phyloP scores from a whole-genome alignment of 2,329 filamentous ascomycete genomes.

The Aspergillus carbonarius region DNA sequence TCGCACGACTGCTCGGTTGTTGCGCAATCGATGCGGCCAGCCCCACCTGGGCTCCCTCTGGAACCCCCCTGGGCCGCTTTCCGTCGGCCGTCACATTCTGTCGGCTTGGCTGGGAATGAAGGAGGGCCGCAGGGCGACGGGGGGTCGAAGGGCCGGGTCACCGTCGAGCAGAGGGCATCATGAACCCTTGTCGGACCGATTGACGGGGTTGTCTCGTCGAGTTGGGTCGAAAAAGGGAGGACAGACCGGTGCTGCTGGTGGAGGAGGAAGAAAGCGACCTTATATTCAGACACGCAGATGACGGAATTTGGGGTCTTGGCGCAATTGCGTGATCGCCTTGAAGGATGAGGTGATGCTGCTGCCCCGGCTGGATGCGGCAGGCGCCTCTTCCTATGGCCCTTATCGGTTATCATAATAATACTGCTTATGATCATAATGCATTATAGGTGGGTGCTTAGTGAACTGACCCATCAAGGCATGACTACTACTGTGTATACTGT shows the following conservation, averaged over 20 bases:
- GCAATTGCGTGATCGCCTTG: constrained; percentile 34
- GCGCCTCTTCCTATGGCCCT: no score
- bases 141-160: background rate
- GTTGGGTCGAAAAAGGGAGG: constrained; percentile 2
- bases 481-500: background rate
- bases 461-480: background rate
- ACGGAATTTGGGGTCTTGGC: constrained; percentile 29
- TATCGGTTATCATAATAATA: no score
- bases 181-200: background rate
- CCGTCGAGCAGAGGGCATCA: background rate
- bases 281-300: constrained; percentile 26
- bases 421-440: background rate
- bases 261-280: constrained; percentile 23
- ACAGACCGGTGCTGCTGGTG: background rate
- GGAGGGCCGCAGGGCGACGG: background rate
- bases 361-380: background rate
- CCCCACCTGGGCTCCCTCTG: constrained; percentile 21
- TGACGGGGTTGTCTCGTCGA: background rate
- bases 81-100: constrained; percentile 23
- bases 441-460: background rate
- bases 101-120: constrained; percentile 4
- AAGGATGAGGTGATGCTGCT: constrained; percentile 1
- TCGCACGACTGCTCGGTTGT: constrained; percentile 3
- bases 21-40: constrained; percentile 15
- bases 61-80: constrained; percentile 18